Evolutionary conservation across 2,329 filamentous ascomycete species (phyloP), one percentile per base, ranked within the genome.

Genomic region (Sclerotinia borealis): DNA sequence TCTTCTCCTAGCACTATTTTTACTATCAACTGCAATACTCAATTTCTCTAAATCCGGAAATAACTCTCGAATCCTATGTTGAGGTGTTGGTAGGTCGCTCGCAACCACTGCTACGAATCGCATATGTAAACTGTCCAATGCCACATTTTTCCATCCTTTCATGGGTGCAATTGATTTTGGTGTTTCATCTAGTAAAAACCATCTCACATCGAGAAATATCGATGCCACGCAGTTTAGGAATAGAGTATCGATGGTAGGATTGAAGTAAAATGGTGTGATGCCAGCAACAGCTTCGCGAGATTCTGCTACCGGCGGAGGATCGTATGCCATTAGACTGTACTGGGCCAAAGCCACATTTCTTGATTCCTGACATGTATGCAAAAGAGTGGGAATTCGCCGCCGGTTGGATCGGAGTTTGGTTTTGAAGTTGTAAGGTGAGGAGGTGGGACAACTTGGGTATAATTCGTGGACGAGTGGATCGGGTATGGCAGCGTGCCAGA

Each of bases 331-430:
- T 11, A 73, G 45, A 34, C 66, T 56, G 55, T 72, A 71, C 50
- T 70, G 64, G 17, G 66, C 59, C 22, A 72, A 15, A 5, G 72
- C 70, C 9, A 73, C 52, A 2, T 36, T 29, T 43, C 72, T 64
- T n/a, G 70, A 70, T 63, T 73, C 72, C 11, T 31, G 63, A 59
- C 67, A 69, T 34, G 63, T 66, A 31, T 71, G 70, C 22, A 73
- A 68, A 8, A 73, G 67, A 2, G 68, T 22, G 9, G 72, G 72
- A 17, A 71, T 70, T 11, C 61, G 64, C 11, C 62, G 65, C 36
- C 65, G 67, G 64, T 73, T 73, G 25, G 70, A 72, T n/a, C 72
- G 71, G 54, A 73, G 72, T 27, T 69, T 73, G 65, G 72, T 72
- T 49, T 68, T 68, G 43, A 71, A 67, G 37, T 73, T 70, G 59